Percentiles rank a stretch among this genome's conserved stretches.
These are phyloP conservation scores for Hyaloperonospora brassicae DNA, from an alignment of 352 stramenopile species.

Conservation along the genomic window DNA sequence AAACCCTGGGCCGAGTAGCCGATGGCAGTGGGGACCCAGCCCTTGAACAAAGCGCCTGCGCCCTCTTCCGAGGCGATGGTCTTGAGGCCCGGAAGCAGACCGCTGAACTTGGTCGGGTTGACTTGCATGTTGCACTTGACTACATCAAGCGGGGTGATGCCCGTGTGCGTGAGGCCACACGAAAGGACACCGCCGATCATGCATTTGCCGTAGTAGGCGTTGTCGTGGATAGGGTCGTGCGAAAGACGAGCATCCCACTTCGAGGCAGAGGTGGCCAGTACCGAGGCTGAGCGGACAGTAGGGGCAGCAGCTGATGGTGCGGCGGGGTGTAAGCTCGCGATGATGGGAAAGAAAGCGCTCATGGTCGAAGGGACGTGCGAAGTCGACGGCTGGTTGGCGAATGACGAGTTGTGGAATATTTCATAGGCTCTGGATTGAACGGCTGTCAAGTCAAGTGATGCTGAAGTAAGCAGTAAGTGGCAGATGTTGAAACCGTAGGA, in stretches of 20 bases:
- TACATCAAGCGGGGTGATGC: conserved; percentile 89
- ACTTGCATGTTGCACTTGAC: conserved; percentile 95
- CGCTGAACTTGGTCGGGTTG: conserved; percentile 80
- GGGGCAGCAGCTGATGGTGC: conserved; percentile 34
- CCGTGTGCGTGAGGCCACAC: conserved; percentile 90
- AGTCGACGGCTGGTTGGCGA: conserved; percentile 58
- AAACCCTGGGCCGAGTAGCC: conserved; percentile 88
- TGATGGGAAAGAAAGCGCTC: conserved; percentile 72
- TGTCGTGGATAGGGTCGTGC: conserved; percentile 80
- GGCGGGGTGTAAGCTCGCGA: conserved; percentile 59
- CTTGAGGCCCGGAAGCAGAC: conserved; percentile 74
- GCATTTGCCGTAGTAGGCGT: conserved; percentile 91
- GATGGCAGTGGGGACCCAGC: conserved; percentile 87
- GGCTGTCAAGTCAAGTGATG: too few species aligned
- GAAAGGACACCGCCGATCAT: conserved; percentile 90
- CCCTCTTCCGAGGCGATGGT: conserved; percentile 85
- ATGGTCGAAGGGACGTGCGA: conserved; percentile 28
- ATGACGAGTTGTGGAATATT: conserved; percentile 23
- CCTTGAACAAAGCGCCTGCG: conserved; percentile 78
- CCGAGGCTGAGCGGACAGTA: conserved; percentile 28
- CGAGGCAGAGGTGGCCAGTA: conserved; percentile 66
- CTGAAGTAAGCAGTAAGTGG: too few species aligned
- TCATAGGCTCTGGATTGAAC: conserved; percentile 14
- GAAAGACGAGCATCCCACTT: conserved; percentile 79
- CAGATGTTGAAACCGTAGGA: too few species aligned